A percentile compares a stretch with the other conserved stretches of the same genome.
These are phyloP conservation scores for Coemansia sp. DNA, from an alignment of 192 early-diverging fungal species.

Conservation along the genomic window DNA sequence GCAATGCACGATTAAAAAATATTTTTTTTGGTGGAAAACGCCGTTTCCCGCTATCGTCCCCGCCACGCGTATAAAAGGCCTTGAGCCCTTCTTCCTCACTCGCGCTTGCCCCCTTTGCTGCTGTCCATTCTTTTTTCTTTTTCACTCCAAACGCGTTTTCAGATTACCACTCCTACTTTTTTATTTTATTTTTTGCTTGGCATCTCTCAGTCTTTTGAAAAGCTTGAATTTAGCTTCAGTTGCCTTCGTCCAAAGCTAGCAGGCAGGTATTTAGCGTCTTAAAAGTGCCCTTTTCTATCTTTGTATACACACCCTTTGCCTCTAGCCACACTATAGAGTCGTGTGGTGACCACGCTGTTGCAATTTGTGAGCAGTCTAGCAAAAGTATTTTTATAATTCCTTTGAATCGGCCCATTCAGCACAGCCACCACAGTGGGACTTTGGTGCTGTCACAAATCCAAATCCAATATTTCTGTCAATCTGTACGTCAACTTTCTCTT, in stretches of 20 bases:
- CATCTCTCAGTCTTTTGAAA: background rate
- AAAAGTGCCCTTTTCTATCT: background rate
- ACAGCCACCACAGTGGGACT: background rate
- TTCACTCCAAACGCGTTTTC: background rate
- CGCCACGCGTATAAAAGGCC: constrained; percentile 2
- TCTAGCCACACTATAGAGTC: background rate
- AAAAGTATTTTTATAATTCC: background rate
- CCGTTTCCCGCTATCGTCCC: background rate
- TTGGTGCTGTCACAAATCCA: no score
- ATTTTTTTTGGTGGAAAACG: background rate
- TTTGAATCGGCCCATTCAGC: background rate
- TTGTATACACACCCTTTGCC: background rate
- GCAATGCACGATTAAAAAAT: background rate
- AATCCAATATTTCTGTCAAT: background rate
- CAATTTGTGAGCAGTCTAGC: constrained; percentile 1
- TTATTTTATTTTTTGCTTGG: constrained; percentile 12
- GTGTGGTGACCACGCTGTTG: background rate
- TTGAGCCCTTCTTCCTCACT: background rate
- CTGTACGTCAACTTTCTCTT: background rate
- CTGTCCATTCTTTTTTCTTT: background rate
- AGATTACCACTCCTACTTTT: constrained; percentile 3
- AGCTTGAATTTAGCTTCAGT: background rate
- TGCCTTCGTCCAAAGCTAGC: background rate
- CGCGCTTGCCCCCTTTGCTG: background rate
- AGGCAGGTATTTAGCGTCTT: background rate